Evolutionary conservation across 169 alveolate genomes (phyloP), one percentile per base, ranked within the genome.

Genomic region (Babesia ovis): DNA sequence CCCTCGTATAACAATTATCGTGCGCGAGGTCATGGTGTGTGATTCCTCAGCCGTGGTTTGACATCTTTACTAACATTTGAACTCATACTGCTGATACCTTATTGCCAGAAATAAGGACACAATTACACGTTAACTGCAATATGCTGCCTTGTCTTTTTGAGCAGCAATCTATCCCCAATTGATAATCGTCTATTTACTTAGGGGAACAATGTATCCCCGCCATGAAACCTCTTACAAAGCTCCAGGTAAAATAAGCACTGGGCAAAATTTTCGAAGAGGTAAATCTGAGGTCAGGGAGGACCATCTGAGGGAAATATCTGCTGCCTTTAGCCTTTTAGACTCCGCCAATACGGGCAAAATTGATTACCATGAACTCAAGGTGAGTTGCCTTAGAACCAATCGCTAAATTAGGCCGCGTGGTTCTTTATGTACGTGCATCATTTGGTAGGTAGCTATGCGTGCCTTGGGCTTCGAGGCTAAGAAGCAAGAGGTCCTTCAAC

Each of bases 251-350:
- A 12, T 72, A 6, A 48, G 51, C 34, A 39, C 32, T 16, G 64
- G 62, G 18, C 71, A 64, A 45, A 62, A 39, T 9, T 34, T 62
- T 31, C 77, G 93, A 37, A 68, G 84, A 37, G 91, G 89, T 4
- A 56, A 85, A 32, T 61, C 77, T 43, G 90, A 79, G 66, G 75
- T 84, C 60, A 83, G 91, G 29, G 89, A 76, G 16, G 91, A 87
- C 59, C 93, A 87, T 32, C 60, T 84, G 39, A 84, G 68, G 77
- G 99, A 98, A 84, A 95, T 98, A 18, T 94, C 95, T 69, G 99
- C 98, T 76, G 99, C 99, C 45, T 98, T 98, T 86, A 98, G 97
- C 70, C 90, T 98, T 43, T 95, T 98, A 83, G 99, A 98, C 85
- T 94, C 98, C 12, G 97, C 95, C 68, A 97, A 98, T 31, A 92